Base-by-base conservation (phyloP, 116 monocot genomes). In the Papilionanthe hybrid region DNA sequence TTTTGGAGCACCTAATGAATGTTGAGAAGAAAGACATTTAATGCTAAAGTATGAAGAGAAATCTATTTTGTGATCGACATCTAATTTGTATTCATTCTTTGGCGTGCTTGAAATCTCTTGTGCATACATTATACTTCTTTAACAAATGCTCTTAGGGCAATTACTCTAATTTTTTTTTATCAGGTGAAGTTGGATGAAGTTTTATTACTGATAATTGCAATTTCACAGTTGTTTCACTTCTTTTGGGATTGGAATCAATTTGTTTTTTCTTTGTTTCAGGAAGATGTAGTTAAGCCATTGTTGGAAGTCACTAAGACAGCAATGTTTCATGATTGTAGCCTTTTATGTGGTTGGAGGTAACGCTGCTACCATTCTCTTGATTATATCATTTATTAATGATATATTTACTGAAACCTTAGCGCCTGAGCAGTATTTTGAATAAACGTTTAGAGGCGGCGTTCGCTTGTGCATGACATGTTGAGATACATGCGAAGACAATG, bases 321-420 rank as follows among this genome's bases (percentile, higher is more conserved):
- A 78, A 81, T 99, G 82, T 90, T 99, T 79, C 99, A 99, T 87
- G 99, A 99, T 68, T 99, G 99, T 77, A 92, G 93, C 12, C 92
- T 99, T 79, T 77, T 99, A 63, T 99, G 95, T 88, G 95, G 83
- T 68, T 95, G 99, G 99, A 99, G 99, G 99, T 99, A 87, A 17
- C 43, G n/a, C 15, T 1, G 9, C 32, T 66, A 25, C 37, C 28
- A 44, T 76, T 76, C 73, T 42, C 60, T 55, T 75, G 20, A 60
- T 50, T 67, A 4, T 15, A 45, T 76, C 29, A 20, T 53, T 49
- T n/a, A 19, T 3, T 71, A 11, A 5, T 22, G 42, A n/a, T 79
- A 25, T 43, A 22, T 7, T 42, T 73, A 20, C 73, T 22, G 9
- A 43, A 9, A 29, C 44, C 73, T 13, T 71, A 73, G 22, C 45